Conservation (phyloP, 768 basidiomycete genomes). For the Lentinula aciculospora region DNA sequence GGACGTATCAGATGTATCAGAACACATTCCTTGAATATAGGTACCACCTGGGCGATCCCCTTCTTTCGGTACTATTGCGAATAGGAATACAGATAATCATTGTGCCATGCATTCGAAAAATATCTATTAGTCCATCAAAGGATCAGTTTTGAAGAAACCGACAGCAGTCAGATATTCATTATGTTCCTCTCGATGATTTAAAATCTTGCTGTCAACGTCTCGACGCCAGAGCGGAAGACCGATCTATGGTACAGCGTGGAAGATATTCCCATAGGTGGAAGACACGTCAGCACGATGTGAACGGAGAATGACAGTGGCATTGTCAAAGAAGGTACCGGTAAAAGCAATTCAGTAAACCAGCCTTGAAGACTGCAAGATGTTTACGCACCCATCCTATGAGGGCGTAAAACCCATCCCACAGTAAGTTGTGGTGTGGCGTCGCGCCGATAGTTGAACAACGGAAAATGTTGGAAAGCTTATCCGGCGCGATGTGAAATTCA, state of each 20-base stretch:
- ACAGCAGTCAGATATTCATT: conserved; percentile 32
- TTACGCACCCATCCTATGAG: conserved; percentile 39
- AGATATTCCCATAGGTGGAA: neutral
- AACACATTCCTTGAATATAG: neutral
- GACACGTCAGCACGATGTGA: neutral
- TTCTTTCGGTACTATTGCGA: neutral
- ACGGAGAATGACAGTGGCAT: conserved; percentile 3
- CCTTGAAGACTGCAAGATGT: neutral
- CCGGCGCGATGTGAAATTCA: conserved; percentile 69
- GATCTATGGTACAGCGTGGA: conserved; percentile 27
- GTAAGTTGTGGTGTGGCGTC: conserved; percentile 50
- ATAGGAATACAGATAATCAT: neutral
- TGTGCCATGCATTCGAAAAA: neutral
- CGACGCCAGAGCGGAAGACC: conserved; percentile 48
- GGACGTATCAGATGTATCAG: neutral
- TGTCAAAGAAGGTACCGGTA: neutral
- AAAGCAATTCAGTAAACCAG: neutral
- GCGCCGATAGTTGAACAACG: conserved; percentile 61
- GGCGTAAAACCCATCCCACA: conserved; percentile 52
- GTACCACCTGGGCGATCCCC: neutral
- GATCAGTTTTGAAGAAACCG: conserved; percentile 36
- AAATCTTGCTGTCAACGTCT: conserved; percentile 41
- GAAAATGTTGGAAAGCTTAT: conserved; percentile 64
- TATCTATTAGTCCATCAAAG: neutral
- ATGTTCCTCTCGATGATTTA: conserved; percentile 42